Evolutionary conservation across 306 rosid species (phyloP).

Genomic region (Erythrophleum fordii): DNA sequence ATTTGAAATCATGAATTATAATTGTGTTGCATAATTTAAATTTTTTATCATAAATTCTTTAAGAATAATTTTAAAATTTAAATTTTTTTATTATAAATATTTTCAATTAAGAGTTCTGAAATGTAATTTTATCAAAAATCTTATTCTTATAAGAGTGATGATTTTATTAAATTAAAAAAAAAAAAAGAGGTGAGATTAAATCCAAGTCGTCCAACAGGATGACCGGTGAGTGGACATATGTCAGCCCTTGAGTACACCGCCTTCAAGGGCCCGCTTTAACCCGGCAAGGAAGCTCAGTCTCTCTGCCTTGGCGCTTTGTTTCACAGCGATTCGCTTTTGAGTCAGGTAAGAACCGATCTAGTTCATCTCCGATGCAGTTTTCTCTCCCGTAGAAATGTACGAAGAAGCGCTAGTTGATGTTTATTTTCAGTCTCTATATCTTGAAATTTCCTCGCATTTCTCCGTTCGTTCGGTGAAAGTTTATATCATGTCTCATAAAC

Average conservation of each 20-base stretch:
- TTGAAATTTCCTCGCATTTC: slow-evolving; percentile 14
- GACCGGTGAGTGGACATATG: background rate
- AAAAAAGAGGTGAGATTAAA: background rate
- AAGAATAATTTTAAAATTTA: no score
- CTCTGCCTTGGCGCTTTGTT: background rate
- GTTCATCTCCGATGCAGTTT: slow-evolving; percentile 22
- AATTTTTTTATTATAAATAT: no score
- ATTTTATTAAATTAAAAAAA: no score
- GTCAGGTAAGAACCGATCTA: slow-evolving; percentile 23
- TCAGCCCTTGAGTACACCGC: background rate
- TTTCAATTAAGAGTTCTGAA: no score
- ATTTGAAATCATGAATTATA: no score
- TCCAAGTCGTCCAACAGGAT: background rate
- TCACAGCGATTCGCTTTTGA: slow-evolving; percentile 25
- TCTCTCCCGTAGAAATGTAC: background rate
- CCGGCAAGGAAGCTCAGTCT: background rate
- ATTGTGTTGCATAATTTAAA: no score
- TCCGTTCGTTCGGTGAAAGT: background rate
- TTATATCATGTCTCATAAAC: background rate
- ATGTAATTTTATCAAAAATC: no score
- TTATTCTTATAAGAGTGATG: no score
- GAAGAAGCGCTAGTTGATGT: background rate
- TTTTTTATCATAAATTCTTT: no score
- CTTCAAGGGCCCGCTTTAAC: background rate
- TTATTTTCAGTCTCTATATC: background rate